Evolutionary conservation across 2,329 filamentous ascomycete species (phyloP), one percentile per base, ranked within the genome.

Genomic region (Phialocephala sp.): DNA sequence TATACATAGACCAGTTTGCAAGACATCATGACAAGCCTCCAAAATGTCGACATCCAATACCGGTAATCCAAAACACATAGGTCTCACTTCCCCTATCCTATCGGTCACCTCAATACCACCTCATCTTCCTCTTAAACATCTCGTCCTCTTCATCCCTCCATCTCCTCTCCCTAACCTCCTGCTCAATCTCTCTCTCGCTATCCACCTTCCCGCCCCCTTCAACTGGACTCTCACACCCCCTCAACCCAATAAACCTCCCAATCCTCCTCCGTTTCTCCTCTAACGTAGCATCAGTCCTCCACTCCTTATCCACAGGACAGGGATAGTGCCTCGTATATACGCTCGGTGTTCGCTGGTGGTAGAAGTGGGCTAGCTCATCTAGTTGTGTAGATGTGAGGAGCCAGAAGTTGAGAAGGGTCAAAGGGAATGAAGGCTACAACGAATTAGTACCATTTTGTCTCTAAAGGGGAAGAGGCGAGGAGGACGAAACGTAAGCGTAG

Each of bases 241-340:
- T 79, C 64, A 93, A 79, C 14, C 91, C 91, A 74, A 93, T 92
- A 71, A 93, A 93, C 71, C 85, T 82, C 55, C 90, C 91, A 74
- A 93, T 86, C 78, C 88, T 88, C 68, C 90, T 81, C 68, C 90
- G 83, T 82, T 93, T 93, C 75, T 72, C 84, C 76, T 88, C 85
- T 32, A 89, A 76, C 2, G 80, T 77, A 66, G 87, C 76, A 66
- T 82, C 78, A 5, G 77, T 76, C 1, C 77, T 76, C 90, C 90
- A 93, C 61, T 80, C 36, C 8, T 32, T 15, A 37, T 50, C 77
- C 74, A 93, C 85, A n/a, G 85, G 87, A 70, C 86, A 87, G 0
- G 91, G 91, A 76, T 93, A 93, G 66, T 85, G 81, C 59, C 76
- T 70, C 2, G 84, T 84, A 80, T 82, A 87, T n/a, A 76, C 74